Evolutionary conservation across 202 grass and related monocot genomes (phyloP), one percentile per base, ranked within the genome.

Genomic region (Cymbopogon flexuosus): DNA sequence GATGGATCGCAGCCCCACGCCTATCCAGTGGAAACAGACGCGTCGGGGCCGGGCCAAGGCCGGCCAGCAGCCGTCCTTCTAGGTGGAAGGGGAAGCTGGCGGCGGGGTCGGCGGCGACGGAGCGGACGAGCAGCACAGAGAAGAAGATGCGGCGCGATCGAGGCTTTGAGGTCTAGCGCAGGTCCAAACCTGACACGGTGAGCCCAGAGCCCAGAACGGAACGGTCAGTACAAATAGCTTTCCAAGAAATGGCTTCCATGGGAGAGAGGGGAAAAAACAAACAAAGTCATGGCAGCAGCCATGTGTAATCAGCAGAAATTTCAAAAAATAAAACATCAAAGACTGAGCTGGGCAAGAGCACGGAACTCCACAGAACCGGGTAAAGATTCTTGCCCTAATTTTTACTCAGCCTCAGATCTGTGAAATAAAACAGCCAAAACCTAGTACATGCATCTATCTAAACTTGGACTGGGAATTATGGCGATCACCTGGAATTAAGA

Each of bases 1-100:
- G 31, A 6, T 16, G 67, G 78, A 89, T 89, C 83, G 80, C 49
- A 16, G 45, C 73, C 36, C 61, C 83, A 40, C 79, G 61, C 62
- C 18, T 37, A 62, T 23, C 57, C 43, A 21, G 66, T 39, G 16
- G 72, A 36, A 57, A 27, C 21, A 21, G 31, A 37, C 71, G 49
- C 49, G 31, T 12, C 71, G 5, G 30, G 31, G 18, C 62, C 57
- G 21, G 8, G 51, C 13, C 70, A 16, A 10, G 18, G 10, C 31
- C 71, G 64, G 21, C 22, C 29, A 3, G 72, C 65, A 36, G n/a
- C 65, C 56, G 64, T 18, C 11, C 71, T 22, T 66, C 58, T 18
- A 19, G n/a, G 31, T 33, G 10, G 36, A 35, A 57, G 35, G 13
- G 30, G 70, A 14, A 9, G 70, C 49, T 57, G 71, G 71, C 70